Percentiles rank a stretch among this genome's conserved stretches.
These are phyloP conservation scores for Colletotrichum chlorophyti DNA, from an alignment of 2,329 filamentous ascomycete genomes.

Conservation along the genomic window DNA sequence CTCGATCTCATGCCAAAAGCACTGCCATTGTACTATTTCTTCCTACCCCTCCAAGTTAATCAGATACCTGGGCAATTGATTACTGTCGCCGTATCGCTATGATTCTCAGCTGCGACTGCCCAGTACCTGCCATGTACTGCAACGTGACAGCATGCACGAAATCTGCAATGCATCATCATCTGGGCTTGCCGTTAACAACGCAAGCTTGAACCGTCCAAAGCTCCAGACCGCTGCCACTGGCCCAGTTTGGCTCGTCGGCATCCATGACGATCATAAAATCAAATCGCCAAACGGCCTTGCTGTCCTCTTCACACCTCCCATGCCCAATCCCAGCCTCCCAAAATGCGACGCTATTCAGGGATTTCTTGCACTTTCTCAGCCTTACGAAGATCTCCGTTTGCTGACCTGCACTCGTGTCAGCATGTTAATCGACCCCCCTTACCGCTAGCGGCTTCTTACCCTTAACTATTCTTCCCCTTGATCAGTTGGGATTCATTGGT, in stretches of 20 bases:
- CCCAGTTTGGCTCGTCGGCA: no score
- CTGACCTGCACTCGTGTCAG: slow-evolving; percentile 17
- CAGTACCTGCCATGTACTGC: no score
- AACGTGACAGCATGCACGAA: slow-evolving; percentile 21
- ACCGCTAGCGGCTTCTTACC: slow-evolving; percentile 13
- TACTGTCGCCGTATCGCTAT: slow-evolving; percentile 11
- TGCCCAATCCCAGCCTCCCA: slow-evolving; percentile 6
- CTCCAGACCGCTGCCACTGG: no score
- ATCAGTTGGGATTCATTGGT: slow-evolving; percentile 23
- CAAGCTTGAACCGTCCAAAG: neutral
- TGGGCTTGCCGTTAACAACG: slow-evolving; percentile 16
- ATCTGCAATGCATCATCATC: slow-evolving; percentile 18
- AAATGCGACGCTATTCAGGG: slow-evolving; percentile 17
- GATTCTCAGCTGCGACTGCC: slow-evolving; percentile 10
- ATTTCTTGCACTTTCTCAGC: slow-evolving; percentile 20
- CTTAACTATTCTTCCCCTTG: slow-evolving; percentile 1
- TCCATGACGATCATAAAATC: no score
- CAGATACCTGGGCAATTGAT: slow-evolving; percentile 19
- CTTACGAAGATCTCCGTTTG: slow-evolving; percentile 28
- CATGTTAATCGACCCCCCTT: slow-evolving; percentile 20
- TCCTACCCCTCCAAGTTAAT: no score
- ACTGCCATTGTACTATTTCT: no score
- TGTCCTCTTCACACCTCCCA: neutral
- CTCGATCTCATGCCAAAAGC: neutral
- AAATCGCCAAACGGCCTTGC: slow-evolving; percentile 8